Percentiles rank a stretch among this genome's conserved stretches.
Conservation (phyloP, 2,329 filamentous ascomycete species). For the Zymoseptoria tritici region DNA sequence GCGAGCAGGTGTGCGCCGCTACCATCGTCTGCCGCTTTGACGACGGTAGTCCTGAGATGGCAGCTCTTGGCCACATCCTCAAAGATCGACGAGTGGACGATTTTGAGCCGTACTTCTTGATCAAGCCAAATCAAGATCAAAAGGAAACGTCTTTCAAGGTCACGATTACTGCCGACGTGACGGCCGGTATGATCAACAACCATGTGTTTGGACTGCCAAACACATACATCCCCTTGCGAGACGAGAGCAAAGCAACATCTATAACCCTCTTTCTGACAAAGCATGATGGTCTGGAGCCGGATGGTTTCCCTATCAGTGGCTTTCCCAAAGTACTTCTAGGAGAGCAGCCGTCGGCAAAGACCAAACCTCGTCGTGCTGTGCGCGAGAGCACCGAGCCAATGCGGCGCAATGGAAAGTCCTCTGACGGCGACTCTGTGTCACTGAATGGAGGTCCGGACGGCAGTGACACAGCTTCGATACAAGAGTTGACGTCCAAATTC, state of each 20-base stretch:
- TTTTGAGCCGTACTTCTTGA: slow-evolving; percentile 31
- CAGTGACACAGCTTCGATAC: not conserved
- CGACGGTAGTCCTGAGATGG: slow-evolving; percentile 27
- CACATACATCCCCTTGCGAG: slow-evolving; percentile 26
- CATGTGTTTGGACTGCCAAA: slow-evolving; percentile 26
- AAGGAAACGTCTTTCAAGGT: slow-evolving; percentile 20
- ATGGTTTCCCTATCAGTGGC: slow-evolving; percentile 30
- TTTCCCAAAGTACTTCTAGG: slow-evolving; percentile 29
- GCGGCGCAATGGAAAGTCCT: slow-evolving; percentile 8
- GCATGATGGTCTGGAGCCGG: slow-evolving; percentile 28
- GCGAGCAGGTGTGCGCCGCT: slow-evolving; percentile 27
- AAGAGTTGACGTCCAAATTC: not conserved
- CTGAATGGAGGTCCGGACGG: slow-evolving; percentile 14
- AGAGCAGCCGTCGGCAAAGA: slow-evolving; percentile 12
- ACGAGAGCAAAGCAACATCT: slow-evolving; percentile 25
- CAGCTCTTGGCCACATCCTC: slow-evolving; percentile 26
- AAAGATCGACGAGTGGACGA: slow-evolving; percentile 18
- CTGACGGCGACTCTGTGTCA: slow-evolving; percentile 21
- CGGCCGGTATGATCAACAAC: slow-evolving; percentile 23
- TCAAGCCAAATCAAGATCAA: slow-evolving; percentile 21
- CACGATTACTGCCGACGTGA: slow-evolving; percentile 20
- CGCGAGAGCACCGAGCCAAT: slow-evolving; percentile 19
- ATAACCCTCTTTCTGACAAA: slow-evolving; percentile 29
- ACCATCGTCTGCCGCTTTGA: slow-evolving; percentile 30
- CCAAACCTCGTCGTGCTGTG: slow-evolving; percentile 13